Evolutionary conservation across 495 filamentous ascomycete species (phyloP).

Genomic region (Bombardia bombarda): DNA sequence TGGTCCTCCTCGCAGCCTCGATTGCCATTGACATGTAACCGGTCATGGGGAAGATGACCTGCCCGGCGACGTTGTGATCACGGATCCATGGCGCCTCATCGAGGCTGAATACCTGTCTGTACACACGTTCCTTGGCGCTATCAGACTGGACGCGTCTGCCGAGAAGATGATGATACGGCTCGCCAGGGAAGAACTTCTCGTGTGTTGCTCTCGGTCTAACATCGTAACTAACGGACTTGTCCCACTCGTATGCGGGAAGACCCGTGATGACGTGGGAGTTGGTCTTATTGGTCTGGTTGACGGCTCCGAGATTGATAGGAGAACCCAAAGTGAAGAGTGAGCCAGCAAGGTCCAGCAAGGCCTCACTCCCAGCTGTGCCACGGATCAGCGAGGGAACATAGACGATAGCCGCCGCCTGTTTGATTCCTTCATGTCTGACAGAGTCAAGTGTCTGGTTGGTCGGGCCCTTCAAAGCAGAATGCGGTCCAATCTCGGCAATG

Average conservation of each 20-base stretch:
- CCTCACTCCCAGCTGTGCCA: constrained; percentile 36
- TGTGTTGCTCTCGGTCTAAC: constrained; percentile 43
- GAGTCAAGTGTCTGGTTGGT: constrained; percentile 47
- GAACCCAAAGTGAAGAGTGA: constrained; percentile 38
- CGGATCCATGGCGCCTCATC: constrained; percentile 46
- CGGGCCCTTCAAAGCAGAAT: constrained; percentile 50
- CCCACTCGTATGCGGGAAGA: constrained; percentile 44
- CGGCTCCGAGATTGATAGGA: constrained; percentile 23
- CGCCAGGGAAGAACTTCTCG: constrained; percentile 39
- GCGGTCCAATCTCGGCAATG: constrained; percentile 56
- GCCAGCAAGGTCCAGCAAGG: constrained; percentile 35
- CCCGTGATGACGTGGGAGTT: constrained; percentile 31
- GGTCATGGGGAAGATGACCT: constrained; percentile 51
- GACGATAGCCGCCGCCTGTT: too few relatives aligned
- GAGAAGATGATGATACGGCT: constrained; percentile 44
- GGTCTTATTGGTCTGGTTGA: constrained; percentile 35
- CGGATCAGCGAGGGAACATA: constrained; percentile 23
- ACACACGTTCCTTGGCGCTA: constrained; percentile 40
- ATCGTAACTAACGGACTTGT: constrained; percentile 43
- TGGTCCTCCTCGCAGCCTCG: constrained; percentile 41
- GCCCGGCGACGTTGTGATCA: constrained; percentile 42
- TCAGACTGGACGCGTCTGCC: constrained; percentile 40
- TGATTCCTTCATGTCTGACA: constrained; percentile 22
- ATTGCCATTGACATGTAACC: constrained; percentile 50
- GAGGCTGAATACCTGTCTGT: constrained; percentile 45